phyloP scores from a whole-genome alignment of 108 stramenopile genomes.

The Nitzschia inconspicua region DNA sequence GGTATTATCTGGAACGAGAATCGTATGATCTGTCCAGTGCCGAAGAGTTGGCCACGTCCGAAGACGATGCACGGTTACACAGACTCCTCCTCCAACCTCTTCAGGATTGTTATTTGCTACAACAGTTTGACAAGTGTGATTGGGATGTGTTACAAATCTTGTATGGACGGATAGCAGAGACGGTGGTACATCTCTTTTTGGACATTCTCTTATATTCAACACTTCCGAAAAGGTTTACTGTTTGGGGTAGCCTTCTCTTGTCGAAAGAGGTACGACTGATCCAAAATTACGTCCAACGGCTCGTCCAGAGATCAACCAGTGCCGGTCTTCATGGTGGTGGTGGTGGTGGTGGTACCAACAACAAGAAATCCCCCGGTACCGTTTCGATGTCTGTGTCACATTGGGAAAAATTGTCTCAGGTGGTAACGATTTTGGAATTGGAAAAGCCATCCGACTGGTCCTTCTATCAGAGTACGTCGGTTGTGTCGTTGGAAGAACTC shows the following conservation, averaged over 20 bases:
- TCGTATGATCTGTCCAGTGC: conserved; percentile 56
- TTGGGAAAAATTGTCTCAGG: conserved; percentile 72
- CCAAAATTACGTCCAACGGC: conserved; percentile 41
- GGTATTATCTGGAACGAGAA: conserved; percentile 63
- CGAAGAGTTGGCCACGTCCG: conserved; percentile 40
- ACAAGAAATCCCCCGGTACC: conserved; percentile 5
- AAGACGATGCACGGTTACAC: conserved; percentile 67
- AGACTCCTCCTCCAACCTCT: conserved; percentile 50
- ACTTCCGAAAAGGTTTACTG: conserved; percentile 59
- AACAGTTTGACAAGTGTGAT: conserved; percentile 67
- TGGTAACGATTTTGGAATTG: conserved; percentile 66
- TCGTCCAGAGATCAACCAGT: conserved; percentile 21
- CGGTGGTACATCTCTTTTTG: conserved; percentile 55
- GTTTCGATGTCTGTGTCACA: conserved; percentile 35
- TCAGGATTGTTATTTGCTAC: conserved; percentile 46
- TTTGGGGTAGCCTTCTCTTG: conserved; percentile 81
- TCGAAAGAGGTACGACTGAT: conserved; percentile 80
- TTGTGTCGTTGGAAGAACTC: conserved; percentile 58
- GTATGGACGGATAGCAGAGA: conserved; percentile 42
- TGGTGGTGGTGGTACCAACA: conserved; percentile 1
- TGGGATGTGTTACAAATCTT: conserved; percentile 32
- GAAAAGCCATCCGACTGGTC: conserved; percentile 82
- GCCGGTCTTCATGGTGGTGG: conserved; percentile 13
- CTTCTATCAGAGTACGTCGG: conserved; percentile 34
- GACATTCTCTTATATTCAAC: conserved; percentile 28